A percentile compares a stretch with the other conserved stretches of the same genome.
These are phyloP conservation scores for Leishmania major DNA, from an alignment of 208 protist species.

Conservation along the genomic window DNA sequence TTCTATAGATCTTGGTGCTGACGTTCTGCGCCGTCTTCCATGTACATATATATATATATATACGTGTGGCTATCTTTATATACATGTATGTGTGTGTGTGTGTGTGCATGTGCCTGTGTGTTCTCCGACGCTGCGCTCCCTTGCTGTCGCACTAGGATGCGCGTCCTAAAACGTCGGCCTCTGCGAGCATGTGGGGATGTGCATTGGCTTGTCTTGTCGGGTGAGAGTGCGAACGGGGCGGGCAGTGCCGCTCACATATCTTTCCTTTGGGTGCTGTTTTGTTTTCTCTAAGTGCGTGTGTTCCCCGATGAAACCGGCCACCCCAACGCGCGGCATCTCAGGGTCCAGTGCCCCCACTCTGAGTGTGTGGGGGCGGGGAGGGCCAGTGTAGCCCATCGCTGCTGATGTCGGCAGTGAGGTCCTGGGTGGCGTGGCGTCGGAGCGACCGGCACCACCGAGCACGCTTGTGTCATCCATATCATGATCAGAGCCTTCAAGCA, in stretches of 20 bases:
- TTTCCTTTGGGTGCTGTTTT: not conserved
- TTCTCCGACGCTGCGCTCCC: not conserved
- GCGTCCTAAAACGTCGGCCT: not conserved
- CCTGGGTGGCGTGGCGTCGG: no score
- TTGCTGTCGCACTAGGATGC: not conserved
- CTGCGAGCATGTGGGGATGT: not conserved
- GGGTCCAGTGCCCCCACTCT: not conserved
- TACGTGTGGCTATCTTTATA: not conserved
- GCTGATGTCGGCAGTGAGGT: no score
- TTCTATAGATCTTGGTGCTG: not conserved
- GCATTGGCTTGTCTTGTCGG: not conserved
- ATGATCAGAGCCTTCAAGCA: no score
- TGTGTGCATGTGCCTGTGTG: not conserved
- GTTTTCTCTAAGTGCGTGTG: not conserved
- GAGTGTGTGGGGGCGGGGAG: not conserved
- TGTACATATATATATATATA: not conserved
- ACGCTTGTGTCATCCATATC: no score
- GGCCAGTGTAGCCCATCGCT: not conserved
- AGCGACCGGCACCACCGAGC: no score
- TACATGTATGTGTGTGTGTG: not conserved
- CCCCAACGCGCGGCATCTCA: not conserved
- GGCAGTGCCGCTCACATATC: not conserved
- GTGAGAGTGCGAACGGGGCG: not conserved
- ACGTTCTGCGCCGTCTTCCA: not conserved
- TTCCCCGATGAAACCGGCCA: not conserved